Evolutionary conservation across 495 filamentous ascomycete genomes (phyloP).

Genomic region (Pyronema omphalodes): DNA sequence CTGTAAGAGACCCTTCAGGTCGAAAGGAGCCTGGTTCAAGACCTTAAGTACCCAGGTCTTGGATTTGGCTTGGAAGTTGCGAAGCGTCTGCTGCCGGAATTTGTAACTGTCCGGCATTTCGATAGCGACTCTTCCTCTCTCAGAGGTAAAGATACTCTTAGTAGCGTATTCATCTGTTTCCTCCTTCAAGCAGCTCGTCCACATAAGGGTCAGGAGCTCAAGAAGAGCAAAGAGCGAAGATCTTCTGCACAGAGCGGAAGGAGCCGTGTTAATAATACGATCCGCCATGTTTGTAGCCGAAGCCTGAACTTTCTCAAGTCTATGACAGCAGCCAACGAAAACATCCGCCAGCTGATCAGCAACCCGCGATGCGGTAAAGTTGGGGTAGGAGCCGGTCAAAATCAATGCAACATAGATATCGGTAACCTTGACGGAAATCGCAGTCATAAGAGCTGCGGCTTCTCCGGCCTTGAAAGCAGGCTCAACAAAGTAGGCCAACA

Average conservation of each 20-base stretch:
- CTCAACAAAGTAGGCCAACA: slow-evolving; percentile 78
- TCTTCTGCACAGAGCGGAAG: slow-evolving; percentile 77
- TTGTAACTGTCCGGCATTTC: slow-evolving; percentile 79
- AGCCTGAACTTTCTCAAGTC: slow-evolving; percentile 72
- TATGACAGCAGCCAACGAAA: slow-evolving; percentile 76
- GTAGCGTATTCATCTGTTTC: slow-evolving; percentile 89
- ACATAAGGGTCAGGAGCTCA: slow-evolving; percentile 82
- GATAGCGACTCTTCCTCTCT: slow-evolving; percentile 55
- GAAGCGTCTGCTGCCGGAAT: slow-evolving; percentile 57
- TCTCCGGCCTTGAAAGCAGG: slow-evolving; percentile 60
- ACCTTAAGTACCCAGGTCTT: slow-evolving; percentile 59
- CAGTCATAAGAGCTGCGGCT: slow-evolving; percentile 71
- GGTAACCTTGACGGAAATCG: slow-evolving; percentile 51
- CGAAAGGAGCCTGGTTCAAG: slow-evolving; percentile 73
- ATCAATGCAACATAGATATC: slow-evolving; percentile 55
- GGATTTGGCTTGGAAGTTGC: slow-evolving; percentile 58
- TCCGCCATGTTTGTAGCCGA: slow-evolving; percentile 66
- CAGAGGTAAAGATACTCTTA: slow-evolving; percentile 57
- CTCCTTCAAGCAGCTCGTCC: slow-evolving; percentile 78
- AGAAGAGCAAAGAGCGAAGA: slow-evolving; percentile 78
- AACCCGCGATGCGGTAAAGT: slow-evolving; percentile 68
- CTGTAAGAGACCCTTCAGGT: slow-evolving; percentile 83
- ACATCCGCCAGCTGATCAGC: slow-evolving; percentile 71
- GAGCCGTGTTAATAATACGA: slow-evolving; percentile 62
- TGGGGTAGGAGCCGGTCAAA: slow-evolving; percentile 42